A percentile compares a stretch with the other conserved stretches of the same genome.
Evolutionary conservation across 805 yeast genomes (phyloP).

Genomic region (Diddensiella santjacobensis): DNA sequence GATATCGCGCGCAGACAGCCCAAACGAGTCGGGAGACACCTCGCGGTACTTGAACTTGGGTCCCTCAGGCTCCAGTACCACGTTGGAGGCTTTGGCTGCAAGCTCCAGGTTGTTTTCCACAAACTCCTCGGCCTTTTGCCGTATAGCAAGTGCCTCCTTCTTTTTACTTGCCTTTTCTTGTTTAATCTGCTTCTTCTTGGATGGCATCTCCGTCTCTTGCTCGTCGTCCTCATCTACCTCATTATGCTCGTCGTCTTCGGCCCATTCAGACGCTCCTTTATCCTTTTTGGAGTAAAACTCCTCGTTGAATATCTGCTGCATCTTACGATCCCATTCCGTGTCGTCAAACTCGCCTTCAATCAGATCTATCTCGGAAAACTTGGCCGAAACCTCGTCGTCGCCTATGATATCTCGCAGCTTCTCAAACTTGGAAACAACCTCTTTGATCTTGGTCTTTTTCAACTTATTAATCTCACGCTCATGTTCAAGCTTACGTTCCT

Average conservation of each 20-base stretch:
- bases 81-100: slow-evolving; percentile 37
- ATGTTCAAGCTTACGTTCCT: slow-evolving; percentile 49
- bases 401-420: slow-evolving; percentile 69
- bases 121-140: slow-evolving; percentile 67
- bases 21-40: slow-evolving; percentile 92
- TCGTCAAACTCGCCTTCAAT: slow-evolving; percentile 80
- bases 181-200: slow-evolving; percentile 21
- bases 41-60: slow-evolving; percentile 79
- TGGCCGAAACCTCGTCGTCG: slow-evolving; percentile 54
- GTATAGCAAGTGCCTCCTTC: slow-evolving; percentile 57
- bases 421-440: slow-evolving; percentile 66
- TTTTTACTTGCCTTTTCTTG: slow-evolving; percentile 57
- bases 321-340: slow-evolving; percentile 83
- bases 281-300: slow-evolving; percentile 60
- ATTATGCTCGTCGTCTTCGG: slow-evolving; percentile 35
- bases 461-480: slow-evolving; percentile 63
- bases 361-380: slow-evolving; percentile 69
- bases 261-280: slow-evolving; percentile 63
- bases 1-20: slow-evolving; percentile 80
- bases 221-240: slow-evolving; percentile 20
- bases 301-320: slow-evolving; percentile 82
- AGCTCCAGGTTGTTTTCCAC: slow-evolving; percentile 70
- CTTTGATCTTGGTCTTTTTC: slow-evolving; percentile 71
- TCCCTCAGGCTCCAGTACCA: slow-evolving; percentile 40
- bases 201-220: slow-evolving; percentile 26